Evolutionary conservation across 345 rosid species (phyloP), one percentile per base, ranked within the genome.

Genomic region (Xanthoceras sorbifolium): DNA sequence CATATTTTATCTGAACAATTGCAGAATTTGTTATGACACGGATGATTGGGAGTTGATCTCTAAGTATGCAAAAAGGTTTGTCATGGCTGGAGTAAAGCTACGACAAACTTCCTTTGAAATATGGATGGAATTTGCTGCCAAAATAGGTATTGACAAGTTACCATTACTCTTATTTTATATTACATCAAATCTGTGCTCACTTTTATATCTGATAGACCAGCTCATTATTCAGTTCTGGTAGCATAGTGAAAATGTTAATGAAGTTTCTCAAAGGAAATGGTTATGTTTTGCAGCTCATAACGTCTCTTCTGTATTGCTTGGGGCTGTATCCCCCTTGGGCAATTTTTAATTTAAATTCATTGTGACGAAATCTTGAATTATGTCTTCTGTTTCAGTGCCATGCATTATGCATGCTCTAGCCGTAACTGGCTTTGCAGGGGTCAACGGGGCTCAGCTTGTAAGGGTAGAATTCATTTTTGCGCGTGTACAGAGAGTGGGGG

Each of bases 81-180:
- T 88, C 61, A 89, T 76, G 84, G 91, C 88, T 54, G 93, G 95
- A 62, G 87, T 90, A 67, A 91, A 93, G 82, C 85, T 93, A 50
- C 90, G 90, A 77, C 82, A 71, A 82, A 75, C 88, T 72, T 64
- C 97, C 42, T 93, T 91, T 78, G 97, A 89, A 78, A 73, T 69
- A 32, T 94, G 94, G 97, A 94, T 94, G 95, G 88, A 88, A 32
- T 91, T 90, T 82, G 89, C 95, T 74, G 89, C 89, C 74, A 86
- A 82, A 79, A 90, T 84, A 91, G 97, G 97, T 91, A 64, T 74
- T 5, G 67, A 20, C 20, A 63, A 67, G 20, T 66, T 72, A 54
- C 29, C 32, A 26, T 17, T 74, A 73, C 55, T 61, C 61, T 25
- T 66, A 59, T 20, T 78, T 29, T 70, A 4, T 62, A 36, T 65